Base-by-base conservation (phyloP, 495 filamentous ascomycete genomes). In the Penicillium diatomitis region DNA sequence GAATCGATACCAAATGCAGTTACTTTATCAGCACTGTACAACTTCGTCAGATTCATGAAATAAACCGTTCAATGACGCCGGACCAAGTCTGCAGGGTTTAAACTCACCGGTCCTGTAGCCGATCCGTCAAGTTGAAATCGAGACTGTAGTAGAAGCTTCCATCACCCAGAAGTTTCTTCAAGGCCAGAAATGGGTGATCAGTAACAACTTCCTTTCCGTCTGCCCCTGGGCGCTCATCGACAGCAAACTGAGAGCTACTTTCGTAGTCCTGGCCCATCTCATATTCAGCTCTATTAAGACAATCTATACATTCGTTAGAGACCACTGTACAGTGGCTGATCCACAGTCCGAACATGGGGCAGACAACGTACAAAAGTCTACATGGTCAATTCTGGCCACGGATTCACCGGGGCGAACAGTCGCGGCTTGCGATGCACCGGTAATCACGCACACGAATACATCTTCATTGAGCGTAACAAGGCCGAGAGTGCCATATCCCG, bases 71-170 rank as follows among this genome's bases (percentile, higher is more conserved):
- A 20, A 33, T 38, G 11, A 5, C 7, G 1, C 7, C 4, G 40
- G 20, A 5, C 28, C n/a, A 29, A 33, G 9, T 40, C 10, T 36
- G 34, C 34, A 32, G n/a, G 12, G 32, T 51, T 41, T 35, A 52
- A 38, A 56, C 78, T 62, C 67, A 90, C 85, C 91, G 84, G 56
- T 96, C 85, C 67, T 98, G 92, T 53, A 96, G 72, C 52, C 92
- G 79, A 65, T 91, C 91, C 28, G 92, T 97, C 20, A 98, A 77
- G 64, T 97, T 90, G 62, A 98, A 98, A 68, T 97, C 87, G 31
- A 88, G 83, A 58, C 91, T 96, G 65, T 96, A 98, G 64, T 97
- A 97, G 61, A 98, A 98, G 8, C 85, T 95, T n/a, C 94, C 90
- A 67, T 92, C 87, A 52, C 87, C 82, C 20, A 98, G 73, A 7